Conservation (phyloP, 192 early-diverging fungal species). For the Linnemannia hyalina region DNA sequence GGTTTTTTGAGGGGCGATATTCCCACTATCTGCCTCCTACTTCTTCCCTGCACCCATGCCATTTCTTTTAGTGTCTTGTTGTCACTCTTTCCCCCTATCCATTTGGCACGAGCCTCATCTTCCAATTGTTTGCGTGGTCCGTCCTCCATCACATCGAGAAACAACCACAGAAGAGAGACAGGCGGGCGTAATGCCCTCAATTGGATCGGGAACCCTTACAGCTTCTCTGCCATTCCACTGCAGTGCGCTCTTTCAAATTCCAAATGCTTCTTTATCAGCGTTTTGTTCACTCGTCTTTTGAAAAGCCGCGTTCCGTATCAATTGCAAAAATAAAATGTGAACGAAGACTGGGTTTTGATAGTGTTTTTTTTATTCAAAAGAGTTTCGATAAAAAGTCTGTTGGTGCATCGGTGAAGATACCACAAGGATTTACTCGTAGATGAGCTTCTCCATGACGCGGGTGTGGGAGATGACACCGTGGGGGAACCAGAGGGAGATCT, state of each 20-base stretch:
- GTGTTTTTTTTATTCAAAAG: background rate
- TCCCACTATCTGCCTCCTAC: background rate
- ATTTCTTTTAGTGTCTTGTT: background rate
- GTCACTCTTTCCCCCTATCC: background rate
- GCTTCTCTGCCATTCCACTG: background rate
- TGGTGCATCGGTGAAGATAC: background rate
- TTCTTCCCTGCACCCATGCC: background rate
- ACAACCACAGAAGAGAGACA: background rate
- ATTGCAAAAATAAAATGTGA: background rate
- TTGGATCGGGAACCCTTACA: background rate
- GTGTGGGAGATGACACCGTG: constrained; percentile 52
- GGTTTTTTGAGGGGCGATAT: background rate
- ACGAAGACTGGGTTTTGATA: background rate
- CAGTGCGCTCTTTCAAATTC: no score
- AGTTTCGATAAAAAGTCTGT: background rate
- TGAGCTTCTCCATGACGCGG: constrained; percentile 51
- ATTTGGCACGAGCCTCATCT: background rate
- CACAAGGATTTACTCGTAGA: constrained; percentile 53
- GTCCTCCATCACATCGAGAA: background rate
- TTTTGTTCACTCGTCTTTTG: no score
- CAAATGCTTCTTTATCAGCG: no score
- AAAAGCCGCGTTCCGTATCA: background rate
- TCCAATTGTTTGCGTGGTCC: background rate
- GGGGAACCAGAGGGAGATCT: constrained; percentile 84
- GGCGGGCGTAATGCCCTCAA: background rate